Base-by-base conservation (phyloP, 2,329 filamentous ascomycete species). In the Neonectria hederae region DNA sequence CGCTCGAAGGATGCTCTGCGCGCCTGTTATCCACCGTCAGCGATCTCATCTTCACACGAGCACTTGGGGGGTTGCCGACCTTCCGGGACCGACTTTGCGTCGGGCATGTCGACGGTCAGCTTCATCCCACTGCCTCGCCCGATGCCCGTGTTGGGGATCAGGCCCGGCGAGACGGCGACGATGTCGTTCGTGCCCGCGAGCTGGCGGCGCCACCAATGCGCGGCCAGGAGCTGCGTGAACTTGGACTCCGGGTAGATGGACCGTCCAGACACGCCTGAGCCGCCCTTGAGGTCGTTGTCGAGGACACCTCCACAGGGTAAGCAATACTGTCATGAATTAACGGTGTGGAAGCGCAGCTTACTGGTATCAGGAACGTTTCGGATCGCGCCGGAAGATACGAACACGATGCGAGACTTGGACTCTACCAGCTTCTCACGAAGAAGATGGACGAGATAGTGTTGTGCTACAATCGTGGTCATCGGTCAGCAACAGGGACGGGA, bases 171-270 rank as follows among this genome's bases (percentile, higher is more conserved):
- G 6, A 86, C 84, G 11, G 85, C 85, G 5, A 87, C 79, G 21
- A 87, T 81, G 5, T 75, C 69, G 69, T 80, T 83, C 26, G 77
- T 74, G 24, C 75, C 81, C 0, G 68, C 59, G n/a, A 87, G 79
- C 66, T 85, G 77, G 4, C 84, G 83, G 2, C 83, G 83, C 85
- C 85, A 87, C 84, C 84, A 87, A 52, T 87, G 84, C 1, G 84
- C 83, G 7, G 78, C 78, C 1, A 87, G 80, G 0, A 87, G 78
- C 65, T 84, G 83, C 1, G 80, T 76, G 61, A 87, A 86, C 67
- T 87, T 87, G 64, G 80, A 81, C 43, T 79, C 75, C 9, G 67
- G 22, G 65, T 87, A 87, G 9, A 81, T 74, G 0, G 53, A 64
- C 2, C 51, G 45, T 0, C 53, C 66, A 0, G 73, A 68, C 0